Base-by-base conservation (phyloP, 2,329 filamentous ascomycete species). In the Torrubiellomyces zombiae region DNA sequence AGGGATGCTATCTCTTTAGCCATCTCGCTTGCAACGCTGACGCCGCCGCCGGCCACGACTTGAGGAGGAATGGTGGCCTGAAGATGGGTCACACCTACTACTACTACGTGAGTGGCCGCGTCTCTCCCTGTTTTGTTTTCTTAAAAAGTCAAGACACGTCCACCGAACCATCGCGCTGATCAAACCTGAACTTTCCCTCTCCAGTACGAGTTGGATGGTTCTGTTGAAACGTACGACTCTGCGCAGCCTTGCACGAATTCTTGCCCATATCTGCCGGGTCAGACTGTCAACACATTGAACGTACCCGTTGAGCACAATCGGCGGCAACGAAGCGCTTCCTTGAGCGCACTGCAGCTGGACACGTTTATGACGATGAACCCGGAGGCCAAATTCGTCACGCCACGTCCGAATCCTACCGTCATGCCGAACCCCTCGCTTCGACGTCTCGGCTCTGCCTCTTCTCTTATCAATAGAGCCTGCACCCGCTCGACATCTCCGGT, bases 1-100 rank as follows among this genome's bases (percentile, higher is more conserved):
- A 74, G 42, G 86, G 83, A 21, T 92, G 82, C 48, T 79, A 89
- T 55, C 69, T 69, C 18, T 93, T 93, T 51, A 71, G 75, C 33
- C 72, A 89, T 47, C 89, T 91, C 43, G 72, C 81, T 39, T n/a
- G n/a, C n/a, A 82, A 75, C 40, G 81, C 91, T 50, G 80, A 82
- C 29, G 63, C 75, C 31, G 47, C 58, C 24, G 50, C 58, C 25
- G 37, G 32, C 31, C 7, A 10, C n/a, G 30, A 30, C 23, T 32
- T 58, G 52, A 37, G 60, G 55, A 68, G 81, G 39, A 67, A 68
- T 37, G 83, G 83, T 29, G 85, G 78, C 26, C 63, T 94, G 35
- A 89, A 77, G 50, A 93, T 93, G 79, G 85, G 85, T 21, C 72
- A 77, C 31, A 89, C 76, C 10, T 94, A 94, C 52, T 94, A 86